Base-by-base conservation (phyloP, 108 stramenopile genomes). In the Hondaea fermentalgiana region DNA sequence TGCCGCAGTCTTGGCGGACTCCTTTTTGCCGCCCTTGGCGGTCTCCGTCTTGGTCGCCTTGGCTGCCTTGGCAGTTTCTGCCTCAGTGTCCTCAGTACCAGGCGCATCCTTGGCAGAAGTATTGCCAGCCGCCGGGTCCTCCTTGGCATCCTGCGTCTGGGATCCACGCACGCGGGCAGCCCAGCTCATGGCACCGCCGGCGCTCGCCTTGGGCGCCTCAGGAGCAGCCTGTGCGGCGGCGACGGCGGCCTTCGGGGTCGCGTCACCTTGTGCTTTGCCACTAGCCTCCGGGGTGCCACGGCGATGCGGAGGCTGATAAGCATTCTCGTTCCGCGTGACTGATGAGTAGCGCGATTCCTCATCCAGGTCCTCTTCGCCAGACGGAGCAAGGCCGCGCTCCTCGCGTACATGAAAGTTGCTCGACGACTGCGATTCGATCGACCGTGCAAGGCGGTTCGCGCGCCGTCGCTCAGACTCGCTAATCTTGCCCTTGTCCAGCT, bases 351-450 rank as follows among this genome's bases (percentile, higher is more conserved):
- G 76, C 45, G 76, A 12, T 23, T 83, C 76, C 76, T 97, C 97
- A 89, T 97, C 97, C 87, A 96, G 96, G 64, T 97, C 97, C 88
- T 92, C 96, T 89, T 95, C 97, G 5, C 92, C 92, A 59, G 91
- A 87, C 43, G 96, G 88, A 83, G 87, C 91, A 25, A 96, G 96
- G 59, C 96, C 96, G 60, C 98, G 94, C 91, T 98, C 98, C 93
- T 98, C 97, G 21, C 94, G 93, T 57, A 98, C 72, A 92, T 98
- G 98, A 42, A 96, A 93, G 88, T 98, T 98, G 88, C 92, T 87
- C 69, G 92, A 95, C 3, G 93, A 59, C 58, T 94, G 92, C 35
- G 89, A 88, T 89, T 98, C 97, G 90, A 98, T 98, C 89, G 97
- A 96, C 49, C 91, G 90, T 5, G 98, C 98, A 60, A 98, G 92